Conservation (phyloP, 2,329 filamentous ascomycete genomes). For the Neofusicoccum cordaticola region DNA sequence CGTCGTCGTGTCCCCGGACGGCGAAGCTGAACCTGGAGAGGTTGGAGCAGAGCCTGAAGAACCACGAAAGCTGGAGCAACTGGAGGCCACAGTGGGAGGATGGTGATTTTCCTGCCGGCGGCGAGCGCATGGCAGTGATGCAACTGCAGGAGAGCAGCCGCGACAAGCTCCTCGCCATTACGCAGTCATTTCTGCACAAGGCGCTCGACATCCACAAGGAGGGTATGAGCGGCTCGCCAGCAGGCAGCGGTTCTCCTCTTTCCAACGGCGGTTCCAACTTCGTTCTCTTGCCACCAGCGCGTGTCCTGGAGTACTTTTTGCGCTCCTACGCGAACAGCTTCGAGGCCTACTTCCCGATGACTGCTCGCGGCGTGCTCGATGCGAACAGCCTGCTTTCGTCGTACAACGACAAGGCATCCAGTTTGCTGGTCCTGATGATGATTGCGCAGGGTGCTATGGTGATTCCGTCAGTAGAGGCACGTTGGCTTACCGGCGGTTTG, state of each 20-base stretch:
- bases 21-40: slow-evolving; percentile 51
- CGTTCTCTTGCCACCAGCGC: slow-evolving; percentile 62
- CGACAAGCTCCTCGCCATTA: slow-evolving; percentile 69
- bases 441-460: slow-evolving; percentile 67
- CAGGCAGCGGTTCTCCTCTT: slow-evolving; percentile 44
- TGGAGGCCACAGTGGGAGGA: slow-evolving; percentile 53
- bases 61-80: slow-evolving; percentile 51
- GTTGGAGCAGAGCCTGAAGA: slow-evolving; percentile 50
- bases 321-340: slow-evolving; percentile 65
- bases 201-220: slow-evolving; percentile 66
- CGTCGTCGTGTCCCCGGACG: slow-evolving; percentile 50
- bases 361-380: slow-evolving; percentile 59
- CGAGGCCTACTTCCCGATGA: slow-evolving; percentile 64
- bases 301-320: slow-evolving; percentile 66
- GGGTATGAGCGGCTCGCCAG: slow-evolving; percentile 39
- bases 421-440: slow-evolving; percentile 67
- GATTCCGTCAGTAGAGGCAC: slow-evolving; percentile 63
- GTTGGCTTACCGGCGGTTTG: slow-evolving; percentile 63
- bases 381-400: slow-evolving; percentile 64
- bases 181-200: slow-evolving; percentile 67
- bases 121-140: slow-evolving; percentile 47
- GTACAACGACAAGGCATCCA: slow-evolving; percentile 62
- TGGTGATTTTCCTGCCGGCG: slow-evolving; percentile 42
- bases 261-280: slow-evolving; percentile 58
- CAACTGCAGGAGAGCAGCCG: slow-evolving; percentile 55